Evolutionary conservation across 257 asterid genomes (phyloP).

Genomic region (Jaltomata sinuosa): DNA sequence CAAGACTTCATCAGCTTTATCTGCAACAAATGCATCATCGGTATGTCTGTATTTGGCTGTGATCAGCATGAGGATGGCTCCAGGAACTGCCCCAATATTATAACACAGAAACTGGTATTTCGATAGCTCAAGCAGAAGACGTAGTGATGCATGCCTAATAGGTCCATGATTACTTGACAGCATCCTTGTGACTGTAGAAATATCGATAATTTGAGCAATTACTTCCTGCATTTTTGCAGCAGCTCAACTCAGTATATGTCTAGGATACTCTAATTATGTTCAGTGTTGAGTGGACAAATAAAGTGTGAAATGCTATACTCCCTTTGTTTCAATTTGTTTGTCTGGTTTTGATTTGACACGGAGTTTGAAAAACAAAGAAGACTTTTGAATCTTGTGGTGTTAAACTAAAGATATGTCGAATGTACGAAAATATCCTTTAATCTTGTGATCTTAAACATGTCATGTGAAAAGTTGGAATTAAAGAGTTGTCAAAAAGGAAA

Average conservation of each 20-base stretch:
- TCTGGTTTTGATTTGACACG: too few relatives aligned
- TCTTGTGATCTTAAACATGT: too few relatives aligned
- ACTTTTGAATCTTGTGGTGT: too few relatives aligned
- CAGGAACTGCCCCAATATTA: constrained; percentile 44
- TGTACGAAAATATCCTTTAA: too few relatives aligned
- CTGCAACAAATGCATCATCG: constrained; percentile 41
- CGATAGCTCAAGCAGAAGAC: constrained; percentile 53
- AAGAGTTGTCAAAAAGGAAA: too few relatives aligned
- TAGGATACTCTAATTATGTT: not conserved
- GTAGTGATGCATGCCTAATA: constrained; percentile 46
- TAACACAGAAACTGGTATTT: constrained; percentile 25
- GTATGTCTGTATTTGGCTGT: constrained; percentile 47
- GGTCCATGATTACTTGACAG: constrained; percentile 52
- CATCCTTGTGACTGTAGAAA: constrained; percentile 43
- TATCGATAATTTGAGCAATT: constrained; percentile 34
- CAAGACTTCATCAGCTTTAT: constrained; percentile 44
- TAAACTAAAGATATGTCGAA: too few relatives aligned
- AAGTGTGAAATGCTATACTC: not conserved
- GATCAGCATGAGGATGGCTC: constrained; percentile 65
- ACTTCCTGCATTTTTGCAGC: constrained; percentile 32
- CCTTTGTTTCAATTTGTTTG: not conserved
- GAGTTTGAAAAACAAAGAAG: too few relatives aligned
- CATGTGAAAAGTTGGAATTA: too few relatives aligned
- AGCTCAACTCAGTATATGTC: not conserved
- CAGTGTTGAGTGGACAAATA: not conserved